Conservation (phyloP, 345 rosid species). For the Kernera saxatilis region DNA sequence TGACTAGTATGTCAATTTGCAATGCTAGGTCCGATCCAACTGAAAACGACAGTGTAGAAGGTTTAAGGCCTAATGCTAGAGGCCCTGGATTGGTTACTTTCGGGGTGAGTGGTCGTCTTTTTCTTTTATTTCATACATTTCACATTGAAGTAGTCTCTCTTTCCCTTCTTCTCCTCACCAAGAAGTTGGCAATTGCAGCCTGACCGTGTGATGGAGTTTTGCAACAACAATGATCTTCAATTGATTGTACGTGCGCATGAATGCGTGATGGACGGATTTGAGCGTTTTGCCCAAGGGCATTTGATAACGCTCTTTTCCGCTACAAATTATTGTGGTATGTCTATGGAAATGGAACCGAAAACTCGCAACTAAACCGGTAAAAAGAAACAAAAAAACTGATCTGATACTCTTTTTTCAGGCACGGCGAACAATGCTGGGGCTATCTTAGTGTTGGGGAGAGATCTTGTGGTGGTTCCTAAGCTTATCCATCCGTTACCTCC, state of each 20-base stretch:
- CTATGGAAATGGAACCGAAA: neutral
- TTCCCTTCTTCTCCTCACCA: neutral
- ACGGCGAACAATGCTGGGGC: constrained; percentile 99
- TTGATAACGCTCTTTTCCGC: constrained; percentile 95
- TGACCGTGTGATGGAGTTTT: constrained; percentile 98
- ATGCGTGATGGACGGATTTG: constrained; percentile 99
- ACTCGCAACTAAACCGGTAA: neutral
- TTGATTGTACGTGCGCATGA: constrained; percentile 97
- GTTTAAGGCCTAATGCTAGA: constrained; percentile 94
- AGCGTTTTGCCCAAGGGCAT: constrained; percentile 97
- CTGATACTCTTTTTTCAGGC: constrained; percentile 37
- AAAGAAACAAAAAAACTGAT: neutral
- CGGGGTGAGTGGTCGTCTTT: constrained; percentile 61
- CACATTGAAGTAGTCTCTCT: neutral
- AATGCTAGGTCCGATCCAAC: constrained; percentile 93
- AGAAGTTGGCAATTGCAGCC: constrained; percentile 52
- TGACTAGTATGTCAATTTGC: constrained; percentile 21
- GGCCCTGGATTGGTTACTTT: constrained; percentile 98
- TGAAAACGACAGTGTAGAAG: constrained; percentile 99
- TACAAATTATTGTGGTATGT: constrained; percentile 89
- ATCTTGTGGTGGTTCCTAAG: constrained; percentile 95
- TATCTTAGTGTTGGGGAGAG: constrained; percentile 95
- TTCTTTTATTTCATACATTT: neutral
- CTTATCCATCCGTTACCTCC: constrained; percentile 98
- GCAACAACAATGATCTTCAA: constrained; percentile 96